These are phyloP conservation scores for Mangifera indica DNA, from an alignment of 345 rosid species.

Conservation along the genomic window DNA sequence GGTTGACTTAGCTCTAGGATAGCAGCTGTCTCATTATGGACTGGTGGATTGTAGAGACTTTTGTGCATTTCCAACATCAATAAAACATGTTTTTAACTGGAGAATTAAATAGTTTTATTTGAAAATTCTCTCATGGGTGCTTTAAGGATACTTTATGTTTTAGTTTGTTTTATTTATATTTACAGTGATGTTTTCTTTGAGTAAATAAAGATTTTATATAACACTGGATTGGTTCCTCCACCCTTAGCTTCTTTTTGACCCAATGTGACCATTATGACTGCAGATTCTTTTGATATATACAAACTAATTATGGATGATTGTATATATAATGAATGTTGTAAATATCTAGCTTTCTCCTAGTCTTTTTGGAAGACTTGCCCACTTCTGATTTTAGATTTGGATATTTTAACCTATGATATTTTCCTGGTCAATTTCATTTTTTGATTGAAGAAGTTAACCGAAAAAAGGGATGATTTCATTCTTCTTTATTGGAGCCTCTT, in stretches of 20 bases:
- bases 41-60: too few species aligned
- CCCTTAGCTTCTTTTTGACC: neutral
- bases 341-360: neutral
- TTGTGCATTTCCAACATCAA: neutral
- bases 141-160: too few species aligned
- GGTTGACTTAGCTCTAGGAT: too few species aligned
- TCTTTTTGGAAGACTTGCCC: neutral
- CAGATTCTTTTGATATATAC: neutral
- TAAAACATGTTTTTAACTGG: neutral
- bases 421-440: neutral
- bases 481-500: neutral
- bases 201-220: too few species aligned
- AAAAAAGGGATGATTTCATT: neutral
- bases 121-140: neutral
- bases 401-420: neutral
- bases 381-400: neutral
- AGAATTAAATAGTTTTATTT: neutral
- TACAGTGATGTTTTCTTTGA: too few species aligned
- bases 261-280: neutral
- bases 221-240: neutral
- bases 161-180: too few species aligned
- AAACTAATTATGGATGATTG: neutral
- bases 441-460: neutral
- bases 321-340: neutral
- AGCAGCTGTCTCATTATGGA: too few species aligned